Evolutionary conservation across 805 yeast genomes (phyloP).

Genomic region (Wickerhamomyces xylosicus): DNA sequence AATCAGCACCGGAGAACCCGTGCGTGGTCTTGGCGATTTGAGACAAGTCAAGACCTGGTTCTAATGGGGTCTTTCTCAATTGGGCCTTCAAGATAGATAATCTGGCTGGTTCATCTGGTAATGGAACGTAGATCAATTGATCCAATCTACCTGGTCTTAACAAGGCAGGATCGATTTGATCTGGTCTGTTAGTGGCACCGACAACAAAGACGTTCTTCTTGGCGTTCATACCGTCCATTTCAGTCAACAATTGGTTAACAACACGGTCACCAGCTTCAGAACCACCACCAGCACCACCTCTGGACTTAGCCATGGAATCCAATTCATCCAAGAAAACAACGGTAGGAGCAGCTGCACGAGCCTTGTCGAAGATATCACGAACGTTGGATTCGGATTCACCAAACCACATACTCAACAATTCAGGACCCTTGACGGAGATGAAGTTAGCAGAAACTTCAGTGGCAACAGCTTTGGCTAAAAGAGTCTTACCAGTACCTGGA

Average conservation of each 20-base stretch:
- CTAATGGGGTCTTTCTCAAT: conserved; percentile 96
- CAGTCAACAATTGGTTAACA: conserved; percentile 90
- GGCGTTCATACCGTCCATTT: conserved; percentile 99
- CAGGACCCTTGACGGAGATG: conserved; percentile 96
- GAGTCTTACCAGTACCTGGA: conserved; percentile 99
- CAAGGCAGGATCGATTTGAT: conserved; percentile 97
- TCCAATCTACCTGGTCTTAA: conserved; percentile 98
- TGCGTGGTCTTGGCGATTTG: conserved; percentile 91
- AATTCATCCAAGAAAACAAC: conserved; percentile 97
- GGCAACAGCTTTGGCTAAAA: conserved; percentile 97
- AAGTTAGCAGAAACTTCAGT: conserved; percentile 98
- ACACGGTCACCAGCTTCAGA: conserved; percentile 96
- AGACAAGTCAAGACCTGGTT: conserved; percentile 84
- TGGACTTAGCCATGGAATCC: conserved; percentile 94
- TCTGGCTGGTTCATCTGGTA: conserved; percentile 94
- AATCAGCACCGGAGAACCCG: conserved; percentile 99
- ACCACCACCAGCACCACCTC: conserved; percentile 88
- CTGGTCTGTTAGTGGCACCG: conserved; percentile 99
- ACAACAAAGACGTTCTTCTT: conserved; percentile 97
- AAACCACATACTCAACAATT: conserved; percentile 95
- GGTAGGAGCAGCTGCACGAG: conserved; percentile 99
- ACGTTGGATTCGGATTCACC: conserved; percentile 98
- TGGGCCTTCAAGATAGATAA: conserved; percentile 90
- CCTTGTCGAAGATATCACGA: conserved; percentile 96
- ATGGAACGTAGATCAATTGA: conserved; percentile 95